phyloP scores from a whole-genome alignment of 495 filamentous ascomycete genomes.

The Talaromyces borbonicus region DNA sequence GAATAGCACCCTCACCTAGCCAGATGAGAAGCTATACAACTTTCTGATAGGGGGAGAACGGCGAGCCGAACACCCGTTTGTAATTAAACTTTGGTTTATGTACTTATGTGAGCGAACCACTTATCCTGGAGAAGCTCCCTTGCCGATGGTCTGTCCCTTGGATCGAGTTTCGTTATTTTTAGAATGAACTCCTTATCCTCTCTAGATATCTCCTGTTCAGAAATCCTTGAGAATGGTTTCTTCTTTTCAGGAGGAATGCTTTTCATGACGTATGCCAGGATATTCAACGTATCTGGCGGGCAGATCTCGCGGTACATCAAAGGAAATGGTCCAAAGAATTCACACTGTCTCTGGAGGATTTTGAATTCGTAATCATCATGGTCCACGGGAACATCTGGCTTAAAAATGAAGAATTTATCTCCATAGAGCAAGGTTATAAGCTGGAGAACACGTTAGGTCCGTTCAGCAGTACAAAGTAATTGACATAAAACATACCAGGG shows the following conservation, averaged over 20 bases:
- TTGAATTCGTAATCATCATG: slow-evolving; percentile 27
- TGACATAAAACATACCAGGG: slow-evolving; percentile 12
- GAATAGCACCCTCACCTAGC: too few relatives aligned
- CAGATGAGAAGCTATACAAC: too few relatives aligned
- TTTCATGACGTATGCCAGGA: slow-evolving; percentile 11
- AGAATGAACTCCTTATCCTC: slow-evolving; percentile 13
- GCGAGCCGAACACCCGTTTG: too few relatives aligned
- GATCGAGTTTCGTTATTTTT: slow-evolving; percentile 4
- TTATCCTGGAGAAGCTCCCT: slow-evolving; percentile 12
- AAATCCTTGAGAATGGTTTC: slow-evolving; percentile 9
- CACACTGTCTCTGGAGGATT: slow-evolving; percentile 17
- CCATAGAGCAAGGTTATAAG: slow-evolving; percentile 28
- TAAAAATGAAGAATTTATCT: slow-evolving; percentile 23
- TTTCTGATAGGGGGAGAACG: too few relatives aligned
- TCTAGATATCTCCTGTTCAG: slow-evolving; percentile 9
- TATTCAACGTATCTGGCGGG: slow-evolving; percentile 6
- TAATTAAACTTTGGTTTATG: too few relatives aligned
- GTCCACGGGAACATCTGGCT: slow-evolving; percentile 21
- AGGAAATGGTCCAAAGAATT: slow-evolving; percentile 31
- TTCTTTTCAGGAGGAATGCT: too few relatives aligned
- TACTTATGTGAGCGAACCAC: too few relatives aligned
- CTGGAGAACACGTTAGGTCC: slow-evolving; percentile 8
- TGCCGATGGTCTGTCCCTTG: slow-evolving; percentile 14
- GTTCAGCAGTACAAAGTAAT: not conserved
- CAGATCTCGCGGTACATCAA: slow-evolving; percentile 19